A percentile compares a stretch with the other conserved stretches of the same genome.
Evolutionary conservation across 1,139 yeast species (phyloP).

Genomic region (Zygoascus meyerae): DNA sequence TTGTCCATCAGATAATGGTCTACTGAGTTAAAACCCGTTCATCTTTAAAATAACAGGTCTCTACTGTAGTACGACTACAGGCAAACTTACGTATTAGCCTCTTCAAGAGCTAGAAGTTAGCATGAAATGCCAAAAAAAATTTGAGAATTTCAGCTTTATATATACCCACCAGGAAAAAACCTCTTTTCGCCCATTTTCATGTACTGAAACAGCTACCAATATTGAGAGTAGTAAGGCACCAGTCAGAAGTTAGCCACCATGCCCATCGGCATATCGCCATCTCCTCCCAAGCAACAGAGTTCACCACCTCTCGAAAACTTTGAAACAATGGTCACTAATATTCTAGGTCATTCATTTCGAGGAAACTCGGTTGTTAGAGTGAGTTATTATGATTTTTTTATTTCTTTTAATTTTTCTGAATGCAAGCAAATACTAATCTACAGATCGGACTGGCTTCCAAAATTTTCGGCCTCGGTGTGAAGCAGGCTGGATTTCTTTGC

Average conservation of each 20-base stretch:
- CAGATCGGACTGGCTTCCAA: constrained; percentile 72
- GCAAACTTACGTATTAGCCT: constrained; percentile 30
- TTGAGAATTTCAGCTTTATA: neutral
- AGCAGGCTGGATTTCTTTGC: constrained; percentile 72
- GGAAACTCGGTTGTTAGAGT: constrained; percentile 36
- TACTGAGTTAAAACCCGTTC: constrained; percentile 21
- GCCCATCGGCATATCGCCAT: neutral
- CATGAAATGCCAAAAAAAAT: neutral
- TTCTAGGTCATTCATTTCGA: constrained; percentile 39
- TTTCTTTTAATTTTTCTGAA: neutral
- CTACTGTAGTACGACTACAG: neutral
- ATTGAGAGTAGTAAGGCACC: neutral
- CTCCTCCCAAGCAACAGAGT: neutral
- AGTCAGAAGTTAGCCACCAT: neutral
- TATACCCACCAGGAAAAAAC: constrained; percentile 9
- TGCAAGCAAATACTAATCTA: constrained; percentile 6
- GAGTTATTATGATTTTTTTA: constrained; percentile 15
- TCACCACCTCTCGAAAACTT: constrained; percentile 2
- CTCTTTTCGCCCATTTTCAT: constrained; percentile 5
- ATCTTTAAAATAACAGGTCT: neutral
- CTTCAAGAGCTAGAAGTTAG: constrained; percentile 27
- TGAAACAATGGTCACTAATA: constrained; percentile 33
- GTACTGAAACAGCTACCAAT: neutral
- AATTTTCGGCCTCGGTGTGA: constrained; percentile 78
- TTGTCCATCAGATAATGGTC: constrained; percentile 70